These are phyloP conservation scores for Mytilinidion resinicola DNA, from an alignment of 495 filamentous ascomycete genomes.

Conservation along the genomic window DNA sequence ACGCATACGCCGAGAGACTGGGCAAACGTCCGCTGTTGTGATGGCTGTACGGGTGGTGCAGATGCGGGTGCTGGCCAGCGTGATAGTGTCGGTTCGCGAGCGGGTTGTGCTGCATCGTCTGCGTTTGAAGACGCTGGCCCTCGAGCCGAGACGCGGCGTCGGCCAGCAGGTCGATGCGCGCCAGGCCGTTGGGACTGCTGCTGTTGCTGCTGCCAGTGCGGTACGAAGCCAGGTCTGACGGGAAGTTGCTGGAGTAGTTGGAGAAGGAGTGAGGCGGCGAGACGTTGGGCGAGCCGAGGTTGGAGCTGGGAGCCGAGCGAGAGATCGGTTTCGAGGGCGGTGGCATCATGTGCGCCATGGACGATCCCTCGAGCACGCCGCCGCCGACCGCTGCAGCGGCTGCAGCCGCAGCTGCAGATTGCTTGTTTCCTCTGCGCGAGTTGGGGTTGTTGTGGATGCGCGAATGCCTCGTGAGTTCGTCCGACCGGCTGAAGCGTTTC, in stretches of 20 bases:
- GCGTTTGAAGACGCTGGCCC: constrained; percentile 39
- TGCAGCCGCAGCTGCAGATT: constrained; percentile 41
- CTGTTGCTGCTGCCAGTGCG: constrained; percentile 38
- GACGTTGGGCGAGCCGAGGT: constrained; percentile 86
- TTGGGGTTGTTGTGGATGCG: constrained; percentile 99
- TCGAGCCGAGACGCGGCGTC: constrained; percentile 86
- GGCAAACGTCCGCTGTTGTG: constrained; percentile 47
- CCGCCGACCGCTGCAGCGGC: constrained; percentile 43
- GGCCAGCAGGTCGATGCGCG: constrained; percentile 76
- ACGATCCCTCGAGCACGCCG: constrained; percentile 38
- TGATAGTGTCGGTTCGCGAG: constrained; percentile 50
- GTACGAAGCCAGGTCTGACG: constrained; percentile 59
- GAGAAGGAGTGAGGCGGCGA: constrained; percentile 89
- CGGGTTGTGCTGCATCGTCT: constrained; percentile 50
- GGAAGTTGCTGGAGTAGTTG: constrained; percentile 61
- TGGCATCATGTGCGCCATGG: constrained; percentile 63
- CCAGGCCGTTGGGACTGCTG: constrained; percentile 38
- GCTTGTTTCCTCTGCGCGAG: constrained; percentile 88
- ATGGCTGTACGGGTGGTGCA: constrained; percentile 25
- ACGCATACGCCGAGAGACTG: constrained; percentile 75
- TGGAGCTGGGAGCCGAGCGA: constrained; percentile 82
- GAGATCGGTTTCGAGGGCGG: constrained; percentile 72
- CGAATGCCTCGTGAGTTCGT: constrained; percentile 94
- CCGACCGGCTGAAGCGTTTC: constrained; percentile 94
- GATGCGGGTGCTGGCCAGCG: constrained; percentile 23